Evolutionary conservation across 2,329 filamentous ascomycete genomes (phyloP).

Genomic region (Colletotrichum lentis): DNA sequence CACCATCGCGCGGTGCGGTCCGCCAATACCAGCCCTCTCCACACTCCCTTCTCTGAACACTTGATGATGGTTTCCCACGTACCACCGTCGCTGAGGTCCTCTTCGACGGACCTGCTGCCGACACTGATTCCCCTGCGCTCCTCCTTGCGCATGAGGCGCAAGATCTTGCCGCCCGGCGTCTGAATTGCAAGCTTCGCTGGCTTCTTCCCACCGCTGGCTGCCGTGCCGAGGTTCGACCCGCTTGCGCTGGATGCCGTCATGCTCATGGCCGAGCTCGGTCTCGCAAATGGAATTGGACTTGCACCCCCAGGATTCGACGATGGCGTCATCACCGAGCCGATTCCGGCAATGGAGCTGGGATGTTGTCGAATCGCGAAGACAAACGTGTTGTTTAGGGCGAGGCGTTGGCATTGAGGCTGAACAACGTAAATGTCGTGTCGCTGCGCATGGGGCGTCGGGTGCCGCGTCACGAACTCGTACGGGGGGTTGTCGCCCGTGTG

Average conservation of each 20-base stretch:
- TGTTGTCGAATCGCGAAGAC: constrained; percentile 97
- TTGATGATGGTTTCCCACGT: constrained; percentile 93
- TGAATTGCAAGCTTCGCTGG: constrained; percentile 96
- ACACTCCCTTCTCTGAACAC: constrained; percentile 81
- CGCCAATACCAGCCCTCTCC: constrained; percentile 82
- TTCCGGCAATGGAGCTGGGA: constrained; percentile 64
- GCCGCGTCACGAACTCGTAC: constrained; percentile 90
- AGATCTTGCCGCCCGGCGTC: constrained; percentile 91
- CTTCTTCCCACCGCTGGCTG: constrained; percentile 71
- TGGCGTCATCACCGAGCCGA: constrained; percentile 52
- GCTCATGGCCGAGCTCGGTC: constrained; percentile 71
- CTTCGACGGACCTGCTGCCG: constrained; percentile 57
- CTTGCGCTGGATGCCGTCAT: constrained; percentile 67
- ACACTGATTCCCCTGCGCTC: constrained; percentile 66
- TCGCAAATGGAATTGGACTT: constrained; percentile 68
- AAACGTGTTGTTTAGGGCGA: constrained; percentile 96
- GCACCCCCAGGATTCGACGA: constrained; percentile 57
- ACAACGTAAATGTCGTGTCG: constrained; percentile 96
- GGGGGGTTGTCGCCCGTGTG: constrained; percentile 92
- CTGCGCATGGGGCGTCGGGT: constrained; percentile 97
- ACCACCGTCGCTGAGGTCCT: constrained; percentile 72
- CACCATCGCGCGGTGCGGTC: constrained; percentile 88
- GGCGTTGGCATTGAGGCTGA: constrained; percentile 87
- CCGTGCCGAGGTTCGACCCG: constrained; percentile 64
- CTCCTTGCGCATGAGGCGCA: constrained; percentile 84